Base-by-base conservation (phyloP, 2,329 filamentous ascomycete species). In the Kalmusia sp. region DNA sequence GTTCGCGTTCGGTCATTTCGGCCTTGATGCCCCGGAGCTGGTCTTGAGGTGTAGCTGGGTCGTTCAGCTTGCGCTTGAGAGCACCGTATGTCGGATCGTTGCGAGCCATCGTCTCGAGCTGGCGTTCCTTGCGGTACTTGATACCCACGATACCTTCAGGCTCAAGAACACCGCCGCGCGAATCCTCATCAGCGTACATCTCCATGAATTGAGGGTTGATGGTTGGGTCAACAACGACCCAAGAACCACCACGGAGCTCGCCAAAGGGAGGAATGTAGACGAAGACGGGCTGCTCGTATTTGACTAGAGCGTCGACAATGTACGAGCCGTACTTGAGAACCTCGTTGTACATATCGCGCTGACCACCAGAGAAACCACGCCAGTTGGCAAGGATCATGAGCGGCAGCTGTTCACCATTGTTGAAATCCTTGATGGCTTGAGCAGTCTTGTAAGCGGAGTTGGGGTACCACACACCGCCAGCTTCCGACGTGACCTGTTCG, bases 381-480 rank as follows among this genome's bases (percentile, higher is more conserved):
- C 95, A 99, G 85, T 99, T 99, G 79, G 95, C 95, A 61, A 99
- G 87, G 74, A 99, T 99, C 92, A 99, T 98, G 63, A 99, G 82
- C 52, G 95, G 95, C 71, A 99, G 84, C 81, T 99, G 95, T 80
- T 99, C 95, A 75, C 95, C 95, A 63, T 96, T 87, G 86, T 99
- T 99, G 86, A 99, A 99, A 82, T 99, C 95, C 70, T 90, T 92
- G 80, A 99, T 96, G 51, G 95, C 95, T 79, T 99, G 95, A 3
- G 95, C 95, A 58, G 95, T 99, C 90, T 99, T 99, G 88, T 93
- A 99, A 21, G 95, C 95, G 9, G 93, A 98, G 85, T 99, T 99
- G 73, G 95, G 95, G 81, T 98, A 99, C 95, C 95, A 99, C 24
- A 99, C 95, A 81, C 96, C 95, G 82, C 95, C 95, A 61, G 95